Evolutionary conservation across 2,329 filamentous ascomycete species (phyloP).

Genomic region (Ceratocystis cubensis): DNA sequence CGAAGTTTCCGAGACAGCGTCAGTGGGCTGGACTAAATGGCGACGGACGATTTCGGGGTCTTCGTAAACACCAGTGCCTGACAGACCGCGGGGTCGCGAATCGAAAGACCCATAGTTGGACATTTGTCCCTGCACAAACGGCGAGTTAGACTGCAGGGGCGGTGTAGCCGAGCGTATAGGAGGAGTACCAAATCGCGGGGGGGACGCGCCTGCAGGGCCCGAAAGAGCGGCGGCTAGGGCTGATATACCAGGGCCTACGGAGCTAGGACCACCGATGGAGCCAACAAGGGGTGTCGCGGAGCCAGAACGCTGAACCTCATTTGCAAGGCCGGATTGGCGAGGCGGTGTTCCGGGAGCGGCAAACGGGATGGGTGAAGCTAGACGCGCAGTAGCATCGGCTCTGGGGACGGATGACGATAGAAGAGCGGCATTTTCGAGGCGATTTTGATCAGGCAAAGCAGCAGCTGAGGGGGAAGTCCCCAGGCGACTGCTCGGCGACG

Average conservation of each 20-base stretch:
- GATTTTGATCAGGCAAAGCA: conserved; percentile 4
- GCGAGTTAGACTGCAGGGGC: conserved; percentile 30
- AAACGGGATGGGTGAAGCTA: conserved; percentile 45
- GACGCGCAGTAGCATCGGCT: conserved; percentile 36
- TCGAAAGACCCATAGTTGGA: conserved; percentile 80
- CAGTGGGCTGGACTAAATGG: conserved; percentile 64
- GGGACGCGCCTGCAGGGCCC: conserved; percentile 56
- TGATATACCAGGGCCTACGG: conserved; percentile 69
- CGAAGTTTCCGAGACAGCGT: conserved; percentile 38
- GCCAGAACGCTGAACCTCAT: conserved; percentile 29
- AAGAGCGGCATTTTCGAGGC: conserved; percentile 10
- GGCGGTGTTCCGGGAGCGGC: conserved; percentile 34
- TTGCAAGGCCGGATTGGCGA: conserved; percentile 28
- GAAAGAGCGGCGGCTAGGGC: conserved; percentile 80
- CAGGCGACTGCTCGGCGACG: conserved; percentile 12
- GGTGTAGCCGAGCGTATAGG: conserved; percentile 49
- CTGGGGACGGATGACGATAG: conserved; percentile 18
- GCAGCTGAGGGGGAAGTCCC: conserved; percentile 13
- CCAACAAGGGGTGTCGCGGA: conserved; percentile 30
- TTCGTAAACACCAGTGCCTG: conserved; percentile 50
- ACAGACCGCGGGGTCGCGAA: conserved; percentile 44
- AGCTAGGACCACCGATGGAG: conserved; percentile 49
- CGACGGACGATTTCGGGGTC: conserved; percentile 84
- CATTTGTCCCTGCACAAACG: conserved; percentile 20
- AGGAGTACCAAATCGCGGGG: conserved; percentile 57